Evolutionary conservation across 1,284 basidiomycete species (phyloP).

Genomic region (Cutaneotrichosporon daszewskae): DNA sequence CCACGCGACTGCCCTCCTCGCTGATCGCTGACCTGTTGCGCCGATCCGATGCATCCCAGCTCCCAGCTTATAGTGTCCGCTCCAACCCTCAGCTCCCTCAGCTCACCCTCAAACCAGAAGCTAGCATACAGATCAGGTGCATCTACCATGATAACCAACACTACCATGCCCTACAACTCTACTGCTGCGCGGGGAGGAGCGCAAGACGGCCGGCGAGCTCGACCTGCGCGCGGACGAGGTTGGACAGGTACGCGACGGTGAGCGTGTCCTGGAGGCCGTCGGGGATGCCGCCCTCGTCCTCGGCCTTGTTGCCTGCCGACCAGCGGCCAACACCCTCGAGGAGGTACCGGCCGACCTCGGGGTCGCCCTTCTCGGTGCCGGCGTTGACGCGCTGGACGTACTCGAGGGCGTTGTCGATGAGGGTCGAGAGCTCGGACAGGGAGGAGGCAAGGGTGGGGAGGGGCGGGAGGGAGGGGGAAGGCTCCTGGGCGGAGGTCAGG

Average conservation of each 20-base stretch:
- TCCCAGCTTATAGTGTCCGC: too few species aligned
- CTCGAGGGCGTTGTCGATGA: conserved; percentile 59
- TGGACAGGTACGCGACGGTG: conserved; percentile 92
- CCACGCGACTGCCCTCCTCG: too few species aligned
- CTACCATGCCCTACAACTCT: conserved; percentile 1
- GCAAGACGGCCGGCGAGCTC: conserved; percentile 87
- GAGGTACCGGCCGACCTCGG: conserved; percentile 83
- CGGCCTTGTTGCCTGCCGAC: conserved; percentile 49
- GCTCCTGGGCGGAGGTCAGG: conserved; percentile 51
- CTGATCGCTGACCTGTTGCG: too few species aligned
- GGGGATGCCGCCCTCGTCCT: conserved; percentile 44
- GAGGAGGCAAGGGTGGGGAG: conserved; percentile 40
- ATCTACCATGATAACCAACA: too few species aligned
- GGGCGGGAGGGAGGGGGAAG: conserved; percentile 37
- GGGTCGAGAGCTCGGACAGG: conserved; percentile 47
- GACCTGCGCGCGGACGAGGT: conserved; percentile 87
- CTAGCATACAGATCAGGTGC: too few species aligned
- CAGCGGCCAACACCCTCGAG: conserved; percentile 75
- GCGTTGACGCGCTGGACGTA: conserved; percentile 80
- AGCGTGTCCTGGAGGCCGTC: conserved; percentile 67
- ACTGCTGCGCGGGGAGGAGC: conserved; percentile 53
- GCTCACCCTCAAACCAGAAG: too few species aligned
- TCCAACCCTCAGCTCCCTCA: too few species aligned
- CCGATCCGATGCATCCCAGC: too few species aligned
- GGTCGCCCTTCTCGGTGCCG: conserved; percentile 74